phyloP scores from a whole-genome alignment of 805 yeast genomes.

The Candida insectorum region DNA sequence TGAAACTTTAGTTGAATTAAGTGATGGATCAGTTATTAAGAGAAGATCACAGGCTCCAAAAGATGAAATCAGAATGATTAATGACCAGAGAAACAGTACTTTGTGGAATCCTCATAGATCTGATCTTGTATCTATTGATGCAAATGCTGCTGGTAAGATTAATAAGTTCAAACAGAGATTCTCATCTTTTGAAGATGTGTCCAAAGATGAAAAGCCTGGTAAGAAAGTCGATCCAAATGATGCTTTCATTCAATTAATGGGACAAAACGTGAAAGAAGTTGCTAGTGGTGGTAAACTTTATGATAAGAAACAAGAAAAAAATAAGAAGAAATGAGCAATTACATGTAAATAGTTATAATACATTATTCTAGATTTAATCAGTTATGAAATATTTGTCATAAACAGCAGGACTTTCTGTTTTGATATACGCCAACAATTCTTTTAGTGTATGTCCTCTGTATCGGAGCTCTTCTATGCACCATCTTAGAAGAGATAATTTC shows the following conservation, averaged over 20 bases:
- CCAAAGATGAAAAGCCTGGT: slow-evolving; percentile 13
- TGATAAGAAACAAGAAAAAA: slow-evolving; percentile 44
- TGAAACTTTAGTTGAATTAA: slow-evolving; percentile 81
- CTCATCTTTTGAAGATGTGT: slow-evolving; percentile 30
- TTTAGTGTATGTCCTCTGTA: slow-evolving; percentile 20
- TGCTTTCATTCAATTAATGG: slow-evolving; percentile 59
- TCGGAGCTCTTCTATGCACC: slow-evolving; percentile 32
- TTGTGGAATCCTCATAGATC: slow-evolving; percentile 87
- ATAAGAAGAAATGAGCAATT: slow-evolving; percentile 17
- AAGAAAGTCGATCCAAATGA: slow-evolving; percentile 23
- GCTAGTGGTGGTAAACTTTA: slow-evolving; percentile 54
- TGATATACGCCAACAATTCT: slow-evolving; percentile 10
- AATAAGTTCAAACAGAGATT: slow-evolving; percentile 70
- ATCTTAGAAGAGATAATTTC: slow-evolving; percentile 19
- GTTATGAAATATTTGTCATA: neutral
- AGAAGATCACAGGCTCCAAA: slow-evolving; percentile 88
- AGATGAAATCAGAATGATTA: slow-evolving; percentile 77
- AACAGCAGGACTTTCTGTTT: neutral
- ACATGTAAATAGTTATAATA: no score
- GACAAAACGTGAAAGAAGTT: slow-evolving; percentile 52
- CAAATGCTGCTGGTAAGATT: slow-evolving; percentile 81
- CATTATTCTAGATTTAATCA: slow-evolving; percentile 1
- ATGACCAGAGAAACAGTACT: slow-evolving; percentile 83
- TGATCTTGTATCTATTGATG: slow-evolving; percentile 69
- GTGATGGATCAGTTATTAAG: slow-evolving; percentile 87